phyloP scores from a whole-genome alignment of 164 flowering plant species.

The Cinnamomum chago region DNA sequence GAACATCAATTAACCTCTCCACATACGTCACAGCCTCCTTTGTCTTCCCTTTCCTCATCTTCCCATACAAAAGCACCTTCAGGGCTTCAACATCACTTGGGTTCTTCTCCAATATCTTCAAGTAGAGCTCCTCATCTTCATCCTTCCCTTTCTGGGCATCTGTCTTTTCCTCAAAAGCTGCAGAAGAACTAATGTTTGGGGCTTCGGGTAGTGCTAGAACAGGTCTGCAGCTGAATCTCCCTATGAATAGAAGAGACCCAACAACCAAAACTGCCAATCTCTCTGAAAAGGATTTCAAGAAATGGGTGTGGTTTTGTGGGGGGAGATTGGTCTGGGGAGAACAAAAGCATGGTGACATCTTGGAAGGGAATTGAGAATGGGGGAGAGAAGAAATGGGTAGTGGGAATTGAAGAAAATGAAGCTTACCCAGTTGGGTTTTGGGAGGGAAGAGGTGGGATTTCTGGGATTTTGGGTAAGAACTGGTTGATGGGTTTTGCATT shows the following conservation, averaged over 20 bases:
- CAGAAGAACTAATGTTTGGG: constrained; percentile 14
- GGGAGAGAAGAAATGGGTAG: background rate
- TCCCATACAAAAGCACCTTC: constrained; percentile 65
- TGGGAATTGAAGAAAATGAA: background rate
- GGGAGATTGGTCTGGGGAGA: background rate
- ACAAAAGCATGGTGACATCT: background rate
- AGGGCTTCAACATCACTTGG: constrained; percentile 68
- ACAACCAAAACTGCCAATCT: constrained; percentile 45
- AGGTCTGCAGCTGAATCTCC: constrained; percentile 31
- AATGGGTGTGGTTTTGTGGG: constrained; percentile 8
- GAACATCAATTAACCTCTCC: constrained; percentile 63
- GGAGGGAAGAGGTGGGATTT: background rate
- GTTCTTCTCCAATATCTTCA: constrained; percentile 57
- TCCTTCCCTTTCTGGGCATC: constrained; percentile 22
- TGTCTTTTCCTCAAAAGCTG: constrained; percentile 19
- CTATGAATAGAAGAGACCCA: constrained; percentile 58
- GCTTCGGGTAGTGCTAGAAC: constrained; percentile 28
- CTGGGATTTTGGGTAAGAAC: background rate
- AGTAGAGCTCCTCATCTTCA: constrained; percentile 50
- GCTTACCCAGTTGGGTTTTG: background rate
- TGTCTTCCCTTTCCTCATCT: constrained; percentile 68
- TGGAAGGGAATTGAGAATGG: background rate
- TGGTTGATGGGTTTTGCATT: background rate
- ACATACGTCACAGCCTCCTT: constrained; percentile 68
- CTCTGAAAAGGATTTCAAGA: constrained; percentile 24